Conservation (phyloP, 140 eudicot species). For the Stevia rebaudiana region DNA sequence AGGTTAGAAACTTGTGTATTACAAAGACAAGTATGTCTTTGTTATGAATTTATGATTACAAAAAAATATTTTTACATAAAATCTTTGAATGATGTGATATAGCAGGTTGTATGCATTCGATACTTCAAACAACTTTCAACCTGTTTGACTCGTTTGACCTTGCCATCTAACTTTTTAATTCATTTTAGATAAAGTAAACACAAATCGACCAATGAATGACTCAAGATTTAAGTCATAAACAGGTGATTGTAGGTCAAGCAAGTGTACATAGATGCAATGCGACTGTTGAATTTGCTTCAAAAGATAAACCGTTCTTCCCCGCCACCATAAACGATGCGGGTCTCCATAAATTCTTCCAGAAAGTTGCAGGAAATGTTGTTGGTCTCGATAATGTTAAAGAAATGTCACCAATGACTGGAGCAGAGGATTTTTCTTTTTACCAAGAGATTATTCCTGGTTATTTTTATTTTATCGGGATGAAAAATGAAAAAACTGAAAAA, state of each 20-base stretch:
- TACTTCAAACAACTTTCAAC: not conserved
- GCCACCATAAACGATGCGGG: slow-evolving; percentile 35
- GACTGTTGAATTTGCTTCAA: slow-evolving; percentile 31
- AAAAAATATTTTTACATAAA: not conserved
- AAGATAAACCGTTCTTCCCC: slow-evolving; percentile 34
- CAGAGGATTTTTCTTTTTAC: slow-evolving; percentile 52
- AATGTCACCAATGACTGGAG: slow-evolving; percentile 36
- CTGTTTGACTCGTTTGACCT: not conserved
- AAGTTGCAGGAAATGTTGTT: slow-evolving; percentile 38
- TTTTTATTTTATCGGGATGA: slow-evolving; percentile 62
- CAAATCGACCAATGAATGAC: not conserved
- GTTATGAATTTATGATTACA: not conserved
- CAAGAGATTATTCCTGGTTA: slow-evolving; percentile 52
- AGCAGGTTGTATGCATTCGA: not conserved
- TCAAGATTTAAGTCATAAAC: not conserved
- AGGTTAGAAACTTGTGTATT: too few relatives aligned
- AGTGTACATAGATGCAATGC: slow-evolving; percentile 47
- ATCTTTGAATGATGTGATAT: not conserved
- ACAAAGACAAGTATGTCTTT: not conserved
- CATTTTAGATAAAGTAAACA: not conserved
- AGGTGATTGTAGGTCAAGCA: slow-evolving; percentile 52
- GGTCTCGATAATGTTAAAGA: slow-evolving; percentile 30
- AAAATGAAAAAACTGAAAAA: slow-evolving; percentile 35
- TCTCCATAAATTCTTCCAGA: slow-evolving; percentile 31
- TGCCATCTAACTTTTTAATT: not conserved